These are phyloP conservation scores for Mucor sp. DNA, from an alignment of 371 early-diverging fungal genomes.

Conservation along the genomic window DNA sequence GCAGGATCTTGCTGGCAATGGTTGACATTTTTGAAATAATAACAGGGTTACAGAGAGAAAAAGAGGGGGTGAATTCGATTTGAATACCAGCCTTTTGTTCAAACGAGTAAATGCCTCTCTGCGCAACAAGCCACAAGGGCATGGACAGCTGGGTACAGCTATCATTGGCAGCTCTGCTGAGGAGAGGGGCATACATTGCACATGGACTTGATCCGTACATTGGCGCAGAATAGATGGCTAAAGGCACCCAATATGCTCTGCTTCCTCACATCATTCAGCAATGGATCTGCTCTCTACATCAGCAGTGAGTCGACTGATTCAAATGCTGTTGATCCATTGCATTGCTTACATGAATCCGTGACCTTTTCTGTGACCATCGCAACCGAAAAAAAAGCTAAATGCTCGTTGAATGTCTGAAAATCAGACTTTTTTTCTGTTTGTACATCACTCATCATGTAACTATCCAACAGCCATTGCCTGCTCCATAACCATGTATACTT, in stretches of 20 bases:
- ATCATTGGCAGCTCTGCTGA: background rate
- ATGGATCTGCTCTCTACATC: background rate
- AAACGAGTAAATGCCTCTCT: background rate
- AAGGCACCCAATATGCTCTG: background rate
- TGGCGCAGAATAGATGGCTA: background rate
- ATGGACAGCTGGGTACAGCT: background rate
- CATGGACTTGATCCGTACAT: background rate
- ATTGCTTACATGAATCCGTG: constrained; percentile 1
- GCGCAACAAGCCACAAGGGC: constrained; percentile 3
- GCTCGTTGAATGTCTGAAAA: background rate
- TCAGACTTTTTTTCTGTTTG: background rate
- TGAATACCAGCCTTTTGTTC: constrained; percentile 7
- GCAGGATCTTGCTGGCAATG: constrained; percentile 26
- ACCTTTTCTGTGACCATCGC: constrained; percentile 5
- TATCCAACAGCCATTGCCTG: background rate
- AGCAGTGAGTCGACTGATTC: background rate
- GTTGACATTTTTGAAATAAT: constrained; percentile 22
- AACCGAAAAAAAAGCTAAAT: constrained; percentile 3
- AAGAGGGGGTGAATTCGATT: background rate
- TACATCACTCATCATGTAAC: background rate
- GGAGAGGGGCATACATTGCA: background rate
- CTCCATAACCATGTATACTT: background rate
- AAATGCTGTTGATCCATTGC: background rate
- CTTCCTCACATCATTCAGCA: background rate
- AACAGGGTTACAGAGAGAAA: constrained; percentile 12